Evolutionary conservation across 2,329 filamentous ascomycete genomes (phyloP), one percentile per base, ranked within the genome.

Genomic region (Neoscytalidium dimidiatum): DNA sequence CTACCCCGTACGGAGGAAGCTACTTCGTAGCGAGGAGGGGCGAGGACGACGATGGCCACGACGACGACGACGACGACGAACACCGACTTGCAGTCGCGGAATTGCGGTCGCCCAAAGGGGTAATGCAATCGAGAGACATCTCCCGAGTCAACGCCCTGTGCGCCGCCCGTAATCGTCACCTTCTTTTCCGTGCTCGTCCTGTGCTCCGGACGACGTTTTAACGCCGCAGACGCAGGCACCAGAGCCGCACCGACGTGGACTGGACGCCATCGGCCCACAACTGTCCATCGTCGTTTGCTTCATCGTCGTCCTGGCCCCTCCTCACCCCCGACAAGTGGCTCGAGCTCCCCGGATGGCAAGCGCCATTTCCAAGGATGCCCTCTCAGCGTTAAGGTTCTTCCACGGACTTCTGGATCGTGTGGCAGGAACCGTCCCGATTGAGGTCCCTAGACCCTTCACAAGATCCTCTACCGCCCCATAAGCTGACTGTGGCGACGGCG

Each of bases 301-400:
- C 56, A 60, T 46, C 56, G 33, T 44, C 14, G 14, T 29, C 49
- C 17, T 29, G 7, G 8, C 49, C 56, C 35, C 38, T 19, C 26
- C 33, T 26, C 52, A n/a, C 35, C 28, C 38, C 56, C 56, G 43
- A 46, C 41, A 46, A 41, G 21, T 60, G 56, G 56, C 56, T 60
- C 56, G 56, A 60, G 56, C 56, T 13, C 8, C 19, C 28, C 26
- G 8, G 26, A 46, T n/a, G 41, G 56, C 38, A 60, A 31, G 56
- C 56, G 41, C 46, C 56, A 60, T 60, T 60, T 60, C 41, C 56
- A 46, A 41, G 56, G 56, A 28, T 46, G 56, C 11, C 33, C 38
- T 60, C 56, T 60, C 56, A 21, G 23, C 41, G 35, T 63, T 63
- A 63, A 63, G 61, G 61, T 63, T 63, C 35, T 63, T 63, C 61